These are phyloP conservation scores for Trichoderma guizhouense DNA, from an alignment of 2,329 filamentous ascomycete genomes.

Conservation along the genomic window DNA sequence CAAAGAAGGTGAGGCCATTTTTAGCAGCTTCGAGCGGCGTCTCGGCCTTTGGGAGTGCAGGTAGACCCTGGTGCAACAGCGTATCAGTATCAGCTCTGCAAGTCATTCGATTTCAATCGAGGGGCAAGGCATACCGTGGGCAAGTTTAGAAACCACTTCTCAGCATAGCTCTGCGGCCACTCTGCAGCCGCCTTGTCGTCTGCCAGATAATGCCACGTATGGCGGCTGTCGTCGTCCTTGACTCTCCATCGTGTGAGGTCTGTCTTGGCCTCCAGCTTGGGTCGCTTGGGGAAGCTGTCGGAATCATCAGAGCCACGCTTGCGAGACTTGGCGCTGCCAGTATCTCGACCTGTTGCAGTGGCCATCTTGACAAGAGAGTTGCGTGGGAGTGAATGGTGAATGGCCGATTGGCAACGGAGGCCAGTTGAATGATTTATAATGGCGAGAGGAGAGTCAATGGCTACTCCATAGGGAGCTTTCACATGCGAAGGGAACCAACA, in stretches of 20 bases:
- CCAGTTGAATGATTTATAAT: background rate
- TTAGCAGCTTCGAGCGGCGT: conserved; percentile 72
- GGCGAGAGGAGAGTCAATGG: background rate
- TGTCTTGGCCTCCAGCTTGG: conserved; percentile 57
- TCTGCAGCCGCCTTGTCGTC: conserved; percentile 65
- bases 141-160: conserved; percentile 82
- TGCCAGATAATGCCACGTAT: conserved; percentile 91
- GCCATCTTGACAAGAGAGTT: conserved; percentile 26
- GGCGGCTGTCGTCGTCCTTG: conserved; percentile 74
- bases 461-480: background rate
- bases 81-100: conserved; percentile 1
- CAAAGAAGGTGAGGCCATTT: conserved; percentile 87
- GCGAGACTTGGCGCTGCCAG: conserved; percentile 33
- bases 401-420: background rate
- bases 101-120: background rate
- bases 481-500: background rate
- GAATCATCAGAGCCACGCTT: conserved; percentile 44
- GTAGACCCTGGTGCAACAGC: conserved; percentile 58
- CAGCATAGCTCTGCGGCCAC: conserved; percentile 86
- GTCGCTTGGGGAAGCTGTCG: conserved; percentile 42
- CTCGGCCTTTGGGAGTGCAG: conserved; percentile 65
- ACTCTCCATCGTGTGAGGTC: conserved; percentile 83
- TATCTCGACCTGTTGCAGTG: conserved; percentile 30
- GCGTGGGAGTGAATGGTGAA: background rate
- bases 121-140: conserved; percentile 57